Base-by-base conservation (phyloP, 2,329 filamentous ascomycete species). In the Stachybotrys chartarum region DNA sequence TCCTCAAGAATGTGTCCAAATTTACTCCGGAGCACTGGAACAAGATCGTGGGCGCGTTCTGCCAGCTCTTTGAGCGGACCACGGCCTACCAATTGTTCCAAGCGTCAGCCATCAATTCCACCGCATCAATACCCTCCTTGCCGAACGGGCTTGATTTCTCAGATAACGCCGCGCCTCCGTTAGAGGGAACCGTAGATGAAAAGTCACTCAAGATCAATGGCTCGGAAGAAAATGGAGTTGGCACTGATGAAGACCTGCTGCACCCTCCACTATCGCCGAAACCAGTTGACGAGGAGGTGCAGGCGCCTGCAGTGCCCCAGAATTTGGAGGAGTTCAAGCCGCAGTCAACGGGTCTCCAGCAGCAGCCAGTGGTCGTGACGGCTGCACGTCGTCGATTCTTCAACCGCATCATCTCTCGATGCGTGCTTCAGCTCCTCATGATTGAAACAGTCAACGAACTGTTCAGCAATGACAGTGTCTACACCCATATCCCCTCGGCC, bases 401-500 rank as follows among this genome's bases (percentile, higher is more conserved):
- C 80, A 99, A 99, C 75, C 90, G 93, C 63, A 99, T 99, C 71
- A 99, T 99, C 72, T 97, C 93, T 14, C 93, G 95, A 62, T 99
- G 94, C 69, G 95, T 99, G 5, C 78, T 99, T 8, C 95, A 99
- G 71, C 83, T 99, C 2, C 84, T 99, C 60, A 99, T 99, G 91
- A 99, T 99, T 64, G 95, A 99, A 72, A 99, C 95, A 0, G 95
- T 99, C 47, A 95, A 96, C 66, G 95, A 99, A 72, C 84, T 99
- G 51, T 99, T 99, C 76, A 95, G 91, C 63, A 99, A 97, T 71
- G 92, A 97, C 68, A 84, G 89, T 1, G 95, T 99, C 16, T 99
- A 99, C 69, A 81, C 86, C 6, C 86, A 96, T 68, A 99, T 99
- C 45, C 95, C 94, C 0, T 96, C 91, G 0, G 77, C 83, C 10